Evolutionary conservation across 495 filamentous ascomycete genomes (phyloP), one percentile per base, ranked within the genome.

Genomic region (Immersiella caudata): DNA sequence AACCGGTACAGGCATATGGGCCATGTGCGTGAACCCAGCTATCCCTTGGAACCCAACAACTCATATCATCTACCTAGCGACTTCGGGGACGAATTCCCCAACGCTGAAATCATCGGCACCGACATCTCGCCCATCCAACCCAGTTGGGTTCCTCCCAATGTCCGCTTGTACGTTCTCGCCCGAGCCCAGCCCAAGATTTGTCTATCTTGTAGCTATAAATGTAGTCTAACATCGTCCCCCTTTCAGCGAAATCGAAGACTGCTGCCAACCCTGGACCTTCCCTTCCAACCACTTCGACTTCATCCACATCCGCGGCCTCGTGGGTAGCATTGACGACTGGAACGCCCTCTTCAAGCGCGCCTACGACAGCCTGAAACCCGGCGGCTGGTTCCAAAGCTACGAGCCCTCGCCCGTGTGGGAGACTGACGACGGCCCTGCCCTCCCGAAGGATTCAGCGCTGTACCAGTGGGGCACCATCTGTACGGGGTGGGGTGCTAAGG

Each of bases 111-210:
- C 16, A 75, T 87, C 55, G 89, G 89, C 21, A 88, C 87, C n/a
- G 89, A 92, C 70, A 78, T 91, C 29, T 87, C 83, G 6, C 81
- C 84, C 0, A 88, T 87, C 62, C 86, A 88, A 66, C 81, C 83
- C 0, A 64, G 70, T 40, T 80, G 81, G 79, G 80, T 82, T 7
- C 82, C 83, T 2, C 79, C 80, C 9, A 85, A 85, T 68, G 74
- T 84, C 9, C 65, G 71, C 12, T 87, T 87, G 59, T 62, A 62
- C 20, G 59, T 26, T 35, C 59, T 46, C 33, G 57, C 57, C 52
- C 52, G 3, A 2, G 16, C 49, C 21, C 49, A 52, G 21, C 55
- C 55, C 24, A 8, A 11, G 1, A n/a, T n/a, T 8, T 26, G 7
- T 18, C 6, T 18, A 6, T 18, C n/a, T 29, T n/a, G 16, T 8